These are phyloP conservation scores for Sparassis latifolia DNA, from an alignment of 1,284 basidiomycete genomes.

Conservation along the genomic window DNA sequence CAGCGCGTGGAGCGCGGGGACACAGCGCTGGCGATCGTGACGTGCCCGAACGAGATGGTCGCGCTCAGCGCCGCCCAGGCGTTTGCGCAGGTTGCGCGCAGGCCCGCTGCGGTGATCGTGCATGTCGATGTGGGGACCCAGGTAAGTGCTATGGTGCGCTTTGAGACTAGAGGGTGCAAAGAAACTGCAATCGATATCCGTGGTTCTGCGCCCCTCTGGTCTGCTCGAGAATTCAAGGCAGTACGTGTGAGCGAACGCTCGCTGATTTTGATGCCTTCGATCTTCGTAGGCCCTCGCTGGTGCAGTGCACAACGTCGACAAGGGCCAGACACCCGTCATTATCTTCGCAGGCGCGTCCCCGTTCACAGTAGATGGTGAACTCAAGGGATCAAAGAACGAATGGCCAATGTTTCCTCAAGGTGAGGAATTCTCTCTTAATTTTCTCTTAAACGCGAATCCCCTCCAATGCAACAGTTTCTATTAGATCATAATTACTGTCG, in stretches of 20 bases:
- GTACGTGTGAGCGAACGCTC: too few species aligned
- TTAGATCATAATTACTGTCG: not conserved
- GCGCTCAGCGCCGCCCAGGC: conserved; percentile 67
- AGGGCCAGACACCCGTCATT: conserved; percentile 53
- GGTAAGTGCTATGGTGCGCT: conserved; percentile 25
- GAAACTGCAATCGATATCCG: too few species aligned
- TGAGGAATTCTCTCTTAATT: conserved; percentile 13
- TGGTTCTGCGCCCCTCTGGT: too few species aligned
- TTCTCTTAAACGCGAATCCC: not conserved
- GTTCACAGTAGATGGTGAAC: conserved; percentile 46
- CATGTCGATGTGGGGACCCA: conserved; percentile 72
- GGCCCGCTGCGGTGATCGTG: conserved; percentile 63
- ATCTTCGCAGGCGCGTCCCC: conserved; percentile 69
- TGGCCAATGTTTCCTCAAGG: conserved; percentile 72
- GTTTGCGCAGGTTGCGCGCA: conserved; percentile 58
- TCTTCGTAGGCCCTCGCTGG: conserved; percentile 51
- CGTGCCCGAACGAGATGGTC: conserved; percentile 72
- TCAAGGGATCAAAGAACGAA: conserved; percentile 61
- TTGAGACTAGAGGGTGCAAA: not conserved
- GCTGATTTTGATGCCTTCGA: not conserved
- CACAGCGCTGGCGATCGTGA: conserved; percentile 45
- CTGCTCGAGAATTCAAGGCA: too few species aligned
- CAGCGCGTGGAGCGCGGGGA: conserved; percentile 38
- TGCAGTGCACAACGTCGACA: conserved; percentile 66
- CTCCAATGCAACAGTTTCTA: not conserved